A percentile compares a stretch with the other conserved stretches of the same genome.
These are phyloP conservation scores for Piromyces sp. DNA, from an alignment of 192 early-diverging fungal species.

Conservation along the genomic window DNA sequence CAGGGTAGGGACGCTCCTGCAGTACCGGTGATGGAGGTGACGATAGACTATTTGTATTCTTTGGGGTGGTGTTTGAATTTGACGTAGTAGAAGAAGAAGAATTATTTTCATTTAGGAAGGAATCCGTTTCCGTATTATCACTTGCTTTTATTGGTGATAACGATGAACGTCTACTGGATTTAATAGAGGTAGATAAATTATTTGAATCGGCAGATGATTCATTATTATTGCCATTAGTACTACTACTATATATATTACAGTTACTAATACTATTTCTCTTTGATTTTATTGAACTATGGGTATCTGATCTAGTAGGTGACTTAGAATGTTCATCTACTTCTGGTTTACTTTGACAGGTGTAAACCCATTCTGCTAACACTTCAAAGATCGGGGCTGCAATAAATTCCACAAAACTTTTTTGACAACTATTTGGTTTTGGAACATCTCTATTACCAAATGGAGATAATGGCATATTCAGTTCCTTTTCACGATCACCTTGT, in stretches of 20 bases:
- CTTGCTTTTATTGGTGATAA: not conserved
- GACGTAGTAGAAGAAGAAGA: too few relatives aligned
- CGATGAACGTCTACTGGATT: not conserved
- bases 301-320: not conserved
- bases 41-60: not conserved
- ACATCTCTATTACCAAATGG: not conserved
- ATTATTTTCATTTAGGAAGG: too few relatives aligned
- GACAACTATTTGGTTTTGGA: not conserved
- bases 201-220: too few relatives aligned
- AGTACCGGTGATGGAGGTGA: not conserved
- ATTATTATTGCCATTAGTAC: not conserved
- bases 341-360: not conserved
- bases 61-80: too few relatives aligned
- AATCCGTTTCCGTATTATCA: too few relatives aligned
- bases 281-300: not conserved
- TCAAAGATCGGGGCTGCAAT: not conserved
- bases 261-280: not conserved
- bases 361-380: not conserved
- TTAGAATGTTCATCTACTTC: not conserved
- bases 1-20: not conserved
- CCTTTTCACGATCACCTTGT: not conserved
- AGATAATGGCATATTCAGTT: not conserved
- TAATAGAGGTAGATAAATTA: not conserved
- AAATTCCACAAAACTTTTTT: not conserved
- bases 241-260: not conserved